Evolutionary conservation across 768 basidiomycete species (phyloP).

Genomic region (Cyclocybe cylindracea): DNA sequence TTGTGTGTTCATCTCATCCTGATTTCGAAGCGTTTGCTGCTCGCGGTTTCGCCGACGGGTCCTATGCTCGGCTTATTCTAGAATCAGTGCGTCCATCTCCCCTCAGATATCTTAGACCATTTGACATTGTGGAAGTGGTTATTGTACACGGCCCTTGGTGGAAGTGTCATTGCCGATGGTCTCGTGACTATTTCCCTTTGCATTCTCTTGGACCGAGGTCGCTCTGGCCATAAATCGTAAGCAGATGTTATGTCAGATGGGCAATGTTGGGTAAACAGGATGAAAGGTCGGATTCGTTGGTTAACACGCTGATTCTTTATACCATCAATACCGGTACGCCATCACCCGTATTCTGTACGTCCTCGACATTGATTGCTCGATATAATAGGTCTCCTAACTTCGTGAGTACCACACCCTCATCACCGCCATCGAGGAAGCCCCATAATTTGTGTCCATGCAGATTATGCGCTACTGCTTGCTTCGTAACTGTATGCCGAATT

Average conservation of each 20-base stretch:
- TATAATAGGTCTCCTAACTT: slow-evolving; percentile 21
- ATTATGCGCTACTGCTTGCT: slow-evolving; percentile 25
- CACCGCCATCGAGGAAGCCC: neutral
- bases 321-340: slow-evolving; percentile 24
- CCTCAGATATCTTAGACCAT: neutral
- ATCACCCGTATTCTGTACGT: neutral
- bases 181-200: slow-evolving; percentile 22
- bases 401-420: slow-evolving; percentile 8
- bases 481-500: slow-evolving; percentile 19
- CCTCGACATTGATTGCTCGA: neutral
- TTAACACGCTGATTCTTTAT: slow-evolving; percentile 24
- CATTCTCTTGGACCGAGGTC: slow-evolving; percentile 16
- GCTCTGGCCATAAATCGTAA: slow-evolving; percentile 24
- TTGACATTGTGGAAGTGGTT: slow-evolving; percentile 14
- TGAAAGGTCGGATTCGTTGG: slow-evolving; percentile 21
- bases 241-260: neutral
- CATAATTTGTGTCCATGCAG: slow-evolving; percentile 1
- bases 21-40: slow-evolving; percentile 9
- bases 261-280: neutral
- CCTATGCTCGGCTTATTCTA: slow-evolving; percentile 14
- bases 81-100: slow-evolving; percentile 16
- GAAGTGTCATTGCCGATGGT: slow-evolving; percentile 21
- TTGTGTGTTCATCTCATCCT: neutral
- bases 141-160: slow-evolving; percentile 21
- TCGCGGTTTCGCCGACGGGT: slow-evolving; percentile 19